Conservation (phyloP, 2,329 filamentous ascomycete genomes). For the Saccharata proteae region DNA sequence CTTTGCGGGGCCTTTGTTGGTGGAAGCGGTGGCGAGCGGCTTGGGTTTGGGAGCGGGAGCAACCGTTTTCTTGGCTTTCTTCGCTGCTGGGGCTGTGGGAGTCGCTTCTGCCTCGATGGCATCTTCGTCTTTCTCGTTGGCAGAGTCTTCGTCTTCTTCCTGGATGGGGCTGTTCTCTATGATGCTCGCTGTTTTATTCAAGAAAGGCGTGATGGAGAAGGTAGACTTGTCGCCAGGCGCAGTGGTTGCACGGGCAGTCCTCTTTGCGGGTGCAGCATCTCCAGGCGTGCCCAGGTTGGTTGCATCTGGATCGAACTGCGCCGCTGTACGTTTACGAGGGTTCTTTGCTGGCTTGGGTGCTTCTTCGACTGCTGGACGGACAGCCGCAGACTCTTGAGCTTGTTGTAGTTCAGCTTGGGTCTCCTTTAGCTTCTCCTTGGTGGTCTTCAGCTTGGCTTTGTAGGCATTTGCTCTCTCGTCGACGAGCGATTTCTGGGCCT, state of each 20-base stretch:
- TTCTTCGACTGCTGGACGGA: conserved; percentile 19
- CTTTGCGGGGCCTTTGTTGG: conserved; percentile 33
- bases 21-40: conserved; percentile 31
- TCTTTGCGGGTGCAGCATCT: conserved; percentile 33
- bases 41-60: conserved; percentile 25
- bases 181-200: conserved; percentile 60
- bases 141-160: conserved; percentile 14
- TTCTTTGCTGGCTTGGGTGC: conserved; percentile 21
- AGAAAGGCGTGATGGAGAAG: conserved; percentile 89
- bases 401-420: conserved; percentile 39
- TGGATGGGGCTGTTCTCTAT: conserved; percentile 31
- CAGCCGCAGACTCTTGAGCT: conserved; percentile 25
- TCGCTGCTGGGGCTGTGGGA: conserved; percentile 17
- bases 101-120: conserved; percentile 17
- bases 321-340: conserved; percentile 29
- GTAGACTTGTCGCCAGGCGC: conserved; percentile 73
- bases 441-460: conserved; percentile 55
- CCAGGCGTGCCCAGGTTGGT: conserved; percentile 38
- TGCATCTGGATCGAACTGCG: conserved; percentile 34
- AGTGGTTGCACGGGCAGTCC: conserved; percentile 37
- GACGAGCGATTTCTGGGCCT: conserved; percentile 50
- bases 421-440: conserved; percentile 63
- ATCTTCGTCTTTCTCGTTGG: conserved; percentile 16
- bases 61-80: conserved; percentile 17
- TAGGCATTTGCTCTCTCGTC: conserved; percentile 60